Evolutionary conservation across 805 yeast genomes (phyloP).

Genomic region (Vanderwaltozyma verrucispora): DNA sequence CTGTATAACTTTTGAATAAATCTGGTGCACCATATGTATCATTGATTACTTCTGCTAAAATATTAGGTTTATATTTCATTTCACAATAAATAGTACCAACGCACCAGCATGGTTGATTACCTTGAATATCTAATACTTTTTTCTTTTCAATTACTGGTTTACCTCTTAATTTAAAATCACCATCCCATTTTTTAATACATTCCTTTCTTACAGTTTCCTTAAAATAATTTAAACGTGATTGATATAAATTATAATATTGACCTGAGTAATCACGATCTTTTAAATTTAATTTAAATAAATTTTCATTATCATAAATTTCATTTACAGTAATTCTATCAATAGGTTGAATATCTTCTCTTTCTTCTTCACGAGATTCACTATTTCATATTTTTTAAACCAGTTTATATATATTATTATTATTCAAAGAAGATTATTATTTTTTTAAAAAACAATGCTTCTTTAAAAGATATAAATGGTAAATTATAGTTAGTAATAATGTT

Average conservation of each 20-base stretch:
- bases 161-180: slow-evolving; percentile 32
- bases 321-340: slow-evolving; percentile 12
- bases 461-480: too few relatives aligned
- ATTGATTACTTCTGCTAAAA: slow-evolving; percentile 67
- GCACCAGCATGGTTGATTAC: slow-evolving; percentile 55
- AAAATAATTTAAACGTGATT: slow-evolving; percentile 38
- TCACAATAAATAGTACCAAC: slow-evolving; percentile 82
- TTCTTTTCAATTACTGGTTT: slow-evolving; percentile 32
- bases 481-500: not conserved
- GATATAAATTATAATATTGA: slow-evolving; percentile 53
- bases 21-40: slow-evolving; percentile 35
- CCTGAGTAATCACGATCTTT: slow-evolving; percentile 36
- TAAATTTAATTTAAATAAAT: slow-evolving; percentile 19
- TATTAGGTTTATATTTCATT: slow-evolving; percentile 74
- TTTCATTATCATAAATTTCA: slow-evolving; percentile 7
- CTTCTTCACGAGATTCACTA: not conserved
- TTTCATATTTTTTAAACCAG: too few relatives aligned
- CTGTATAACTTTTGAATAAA: slow-evolving; percentile 39
- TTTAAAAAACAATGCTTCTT: too few relatives aligned
- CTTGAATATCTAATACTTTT: slow-evolving; percentile 33
- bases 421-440: too few relatives aligned
- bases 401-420: too few relatives aligned
- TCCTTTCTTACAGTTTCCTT: slow-evolving; percentile 37
- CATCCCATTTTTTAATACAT: slow-evolving; percentile 48
- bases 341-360: too few relatives aligned